A percentile compares a stretch with the other conserved stretches of the same genome.
Conservation (phyloP, 148 eudicot species). For the Camellia granthamiana region DNA sequence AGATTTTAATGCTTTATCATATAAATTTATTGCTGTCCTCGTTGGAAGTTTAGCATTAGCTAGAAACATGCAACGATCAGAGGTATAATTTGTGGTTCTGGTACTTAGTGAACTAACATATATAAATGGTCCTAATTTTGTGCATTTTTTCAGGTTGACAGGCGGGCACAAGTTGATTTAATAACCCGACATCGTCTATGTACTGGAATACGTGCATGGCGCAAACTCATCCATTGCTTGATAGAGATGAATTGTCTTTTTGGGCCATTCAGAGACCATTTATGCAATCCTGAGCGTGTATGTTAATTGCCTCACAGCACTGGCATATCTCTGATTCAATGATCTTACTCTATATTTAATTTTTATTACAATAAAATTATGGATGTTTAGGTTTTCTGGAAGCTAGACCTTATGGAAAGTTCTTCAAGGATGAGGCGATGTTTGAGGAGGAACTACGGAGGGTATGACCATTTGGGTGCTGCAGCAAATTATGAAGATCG, state of each 20-base stretch:
- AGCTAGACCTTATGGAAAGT: conserved; percentile 86
- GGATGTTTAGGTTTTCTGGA: conserved; percentile 74
- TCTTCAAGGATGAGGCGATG: conserved; percentile 88
- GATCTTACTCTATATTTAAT: conserved; percentile 1
- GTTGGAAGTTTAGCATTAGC: conserved; percentile 98
- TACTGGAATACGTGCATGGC: conserved; percentile 88
- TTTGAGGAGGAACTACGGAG: conserved; percentile 76
- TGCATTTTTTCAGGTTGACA: conserved; percentile 59
- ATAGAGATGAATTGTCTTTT: conserved; percentile 84
- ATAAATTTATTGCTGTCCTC: conserved; percentile 89
- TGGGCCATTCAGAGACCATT: conserved; percentile 62
- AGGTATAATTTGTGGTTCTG: conserved; percentile 44
- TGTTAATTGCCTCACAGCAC: conserved; percentile 13
- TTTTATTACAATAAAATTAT: background rate
- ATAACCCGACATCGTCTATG: conserved; percentile 56
- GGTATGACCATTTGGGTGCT: conserved; percentile 81
- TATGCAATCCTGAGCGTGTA: conserved; percentile 71
- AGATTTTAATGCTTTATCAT: conserved; percentile 88
- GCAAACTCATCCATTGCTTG: conserved; percentile 87
- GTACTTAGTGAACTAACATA: conserved; percentile 5
- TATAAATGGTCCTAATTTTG: background rate
- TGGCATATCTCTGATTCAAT: background rate
- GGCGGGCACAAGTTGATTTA: conserved; percentile 78
- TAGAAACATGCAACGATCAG: conserved; percentile 94
- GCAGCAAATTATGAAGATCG: conserved; percentile 79